A percentile compares a stretch with the other conserved stretches of the same genome.
Conservation (phyloP, 163 green algal species). For the Volvox carteri region DNA sequence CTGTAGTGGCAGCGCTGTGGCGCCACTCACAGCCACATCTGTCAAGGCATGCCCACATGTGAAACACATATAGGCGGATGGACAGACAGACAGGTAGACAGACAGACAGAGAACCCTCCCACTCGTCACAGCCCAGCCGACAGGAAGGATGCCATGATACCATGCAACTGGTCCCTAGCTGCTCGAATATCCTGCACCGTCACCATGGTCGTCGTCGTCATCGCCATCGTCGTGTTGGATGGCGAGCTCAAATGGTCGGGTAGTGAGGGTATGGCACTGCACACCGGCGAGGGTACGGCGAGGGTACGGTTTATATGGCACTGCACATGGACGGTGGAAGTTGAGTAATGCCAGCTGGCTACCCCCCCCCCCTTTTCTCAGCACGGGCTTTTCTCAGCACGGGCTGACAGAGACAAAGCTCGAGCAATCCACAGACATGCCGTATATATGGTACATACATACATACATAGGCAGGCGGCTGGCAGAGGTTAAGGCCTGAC, state of each 20-base stretch:
- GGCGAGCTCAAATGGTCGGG: no score
- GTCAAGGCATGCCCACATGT: no score
- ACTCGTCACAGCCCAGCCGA: conserved; percentile 13
- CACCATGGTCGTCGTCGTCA: background rate
- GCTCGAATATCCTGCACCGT: background rate
- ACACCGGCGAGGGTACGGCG: background rate
- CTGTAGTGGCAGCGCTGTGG: no score
- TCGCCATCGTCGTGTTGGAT: no score
- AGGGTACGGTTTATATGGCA: background rate
- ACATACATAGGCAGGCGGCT: no score
- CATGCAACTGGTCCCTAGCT: conserved; percentile 12
- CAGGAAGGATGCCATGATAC: conserved; percentile 52
- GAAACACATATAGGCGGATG: background rate
- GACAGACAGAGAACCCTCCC: background rate
- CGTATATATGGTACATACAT: background rate
- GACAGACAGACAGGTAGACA: background rate
- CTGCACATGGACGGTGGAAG: background rate
- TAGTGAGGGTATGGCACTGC: conserved; percentile 36
- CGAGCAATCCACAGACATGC: background rate
- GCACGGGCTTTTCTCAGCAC: no score
- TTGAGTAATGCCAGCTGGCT: background rate
- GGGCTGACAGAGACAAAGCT: background rate
- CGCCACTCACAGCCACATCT: no score
- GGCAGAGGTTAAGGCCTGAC: no score
- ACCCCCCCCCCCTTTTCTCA: no score